Evolutionary conservation across 352 stramenopile species (phyloP).

Genomic region (Thalassiosira mediterranea): DNA sequence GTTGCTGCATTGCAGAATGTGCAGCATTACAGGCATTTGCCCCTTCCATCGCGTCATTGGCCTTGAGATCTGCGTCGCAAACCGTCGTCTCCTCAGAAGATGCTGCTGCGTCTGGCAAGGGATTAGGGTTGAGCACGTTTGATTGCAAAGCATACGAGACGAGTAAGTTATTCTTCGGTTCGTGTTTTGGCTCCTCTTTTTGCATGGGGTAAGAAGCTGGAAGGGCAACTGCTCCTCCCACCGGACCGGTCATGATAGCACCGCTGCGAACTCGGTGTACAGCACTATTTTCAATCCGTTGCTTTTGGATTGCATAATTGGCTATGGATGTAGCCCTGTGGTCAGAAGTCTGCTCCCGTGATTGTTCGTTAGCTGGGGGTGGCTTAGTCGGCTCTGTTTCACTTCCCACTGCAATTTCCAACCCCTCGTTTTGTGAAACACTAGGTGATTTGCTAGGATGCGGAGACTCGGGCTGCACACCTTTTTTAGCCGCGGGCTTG

Average conservation of each 20-base stretch:
- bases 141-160: too few species aligned
- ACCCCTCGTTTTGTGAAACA: too few species aligned
- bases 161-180: too few species aligned
- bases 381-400: neutral
- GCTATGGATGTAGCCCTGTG: slow-evolving; percentile 1
- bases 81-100: slow-evolving; percentile 47
- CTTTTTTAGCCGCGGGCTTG: neutral
- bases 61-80: slow-evolving; percentile 39
- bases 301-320: slow-evolving; percentile 22
- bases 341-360: neutral
- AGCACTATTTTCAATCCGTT: slow-evolving; percentile 26
- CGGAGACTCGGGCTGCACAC: slow-evolving; percentile 8
- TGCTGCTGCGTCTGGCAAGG: slow-evolving; percentile 25
- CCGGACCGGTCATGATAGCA: slow-evolving; percentile 44
- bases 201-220: neutral
- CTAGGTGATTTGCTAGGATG: too few species aligned
- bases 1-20: neutral
- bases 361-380: too few species aligned
- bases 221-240: slow-evolving; percentile 17
- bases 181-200: slow-evolving; percentile 21
- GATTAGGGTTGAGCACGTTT: slow-evolving; percentile 26
- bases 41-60: slow-evolving; percentile 11
- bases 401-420: neutral
- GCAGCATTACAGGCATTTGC: neutral
- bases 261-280: slow-evolving; percentile 34